A percentile compares a stretch with the other conserved stretches of the same genome.
Evolutionary conservation across 2,329 filamentous ascomycete genomes (phyloP).

Genomic region (Tolypocladium album): DNA sequence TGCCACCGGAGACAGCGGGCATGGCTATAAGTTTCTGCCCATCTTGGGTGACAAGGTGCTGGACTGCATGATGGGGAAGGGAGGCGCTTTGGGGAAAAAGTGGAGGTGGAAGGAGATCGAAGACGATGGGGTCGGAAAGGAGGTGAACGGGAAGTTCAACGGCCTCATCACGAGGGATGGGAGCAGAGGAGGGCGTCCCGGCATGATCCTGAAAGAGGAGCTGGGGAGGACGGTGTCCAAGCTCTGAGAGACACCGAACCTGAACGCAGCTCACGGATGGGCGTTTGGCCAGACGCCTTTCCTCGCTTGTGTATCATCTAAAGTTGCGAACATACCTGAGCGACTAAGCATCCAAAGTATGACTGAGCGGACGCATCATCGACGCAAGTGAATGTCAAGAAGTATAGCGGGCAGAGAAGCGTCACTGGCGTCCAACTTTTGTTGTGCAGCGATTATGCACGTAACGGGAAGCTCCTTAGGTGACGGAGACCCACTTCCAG

Average conservation of each 20-base stretch:
- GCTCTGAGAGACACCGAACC: conserved; percentile 7
- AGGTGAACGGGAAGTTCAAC: conserved; percentile 23
- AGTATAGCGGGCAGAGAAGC: neutral
- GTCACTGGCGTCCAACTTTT: neutral
- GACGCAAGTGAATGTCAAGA: neutral
- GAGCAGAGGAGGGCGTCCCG: conserved; percentile 36
- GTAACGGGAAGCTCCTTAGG: neutral
- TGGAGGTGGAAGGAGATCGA: conserved; percentile 54
- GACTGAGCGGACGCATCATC: neutral
- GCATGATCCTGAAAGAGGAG: conserved; percentile 34
- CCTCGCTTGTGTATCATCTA: neutral
- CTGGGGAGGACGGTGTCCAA: conserved; percentile 11
- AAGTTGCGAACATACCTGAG: neutral
- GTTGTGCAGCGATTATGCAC: neutral
- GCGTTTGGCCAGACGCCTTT: neutral
- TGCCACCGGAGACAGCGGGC: conserved; percentile 52
- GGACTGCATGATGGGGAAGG: conserved; percentile 38
- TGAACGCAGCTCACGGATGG: neutral
- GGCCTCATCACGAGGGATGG: conserved; percentile 41
- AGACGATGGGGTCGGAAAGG: conserved; percentile 20
- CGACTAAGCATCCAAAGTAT: neutral
- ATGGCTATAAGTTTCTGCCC: conserved; percentile 60
- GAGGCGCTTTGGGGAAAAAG: conserved; percentile 41
- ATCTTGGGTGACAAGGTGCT: conserved; percentile 52
- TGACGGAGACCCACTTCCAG: neutral